Base-by-base conservation (phyloP, 2,329 filamentous ascomycete species). In the Sporothrix globosa region DNA sequence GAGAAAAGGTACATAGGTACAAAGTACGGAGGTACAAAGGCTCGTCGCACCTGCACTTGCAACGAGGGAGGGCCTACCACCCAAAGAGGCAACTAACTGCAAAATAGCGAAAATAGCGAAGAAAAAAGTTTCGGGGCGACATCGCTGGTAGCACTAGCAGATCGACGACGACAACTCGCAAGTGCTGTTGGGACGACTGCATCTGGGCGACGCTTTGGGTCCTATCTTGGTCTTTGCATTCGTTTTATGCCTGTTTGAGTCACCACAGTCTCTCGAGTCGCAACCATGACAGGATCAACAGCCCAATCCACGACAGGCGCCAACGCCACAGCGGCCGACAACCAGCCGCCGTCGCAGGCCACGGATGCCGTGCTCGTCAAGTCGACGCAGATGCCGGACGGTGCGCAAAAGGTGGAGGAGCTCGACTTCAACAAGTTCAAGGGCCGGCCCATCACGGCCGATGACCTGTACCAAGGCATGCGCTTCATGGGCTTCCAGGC, bases 371-470 rank as follows among this genome's bases (percentile, higher is more conserved):
- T 98, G 61, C 85, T 98, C 67, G 91, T 95, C 75, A 86, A 90
- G 66, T 97, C 95, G 1, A 90, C 91, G 70, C 91, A 92, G 69
- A 89, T 97, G 78, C 92, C 95, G 19, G 86, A 89, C 69, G 90
- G 86, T 61, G 88, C 92, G n/a, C 88, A 90, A 74, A 87, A 92
- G 78, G 95, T 99, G 48, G 88, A 91, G 78, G 96, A 97, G 76
- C 87, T 98, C 73, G 95, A 99, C 78, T 99, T 98, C 82, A 91
- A 97, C 82, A 85, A 91, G 68, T 88, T 93, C 80, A 89, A 88
- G 71, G 86, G 88, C 50, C 86, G 87, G 70, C 87, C 90, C 73
- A 91, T 97, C 77, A 96, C 93, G 0, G 94, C 92, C 68, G 91
- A 93, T 46, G 92, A 97, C 78, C 85, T 99, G 74, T 86, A 96